Conservation (phyloP, 768 basidiomycete species). For the Lactarius akahatsu region DNA sequence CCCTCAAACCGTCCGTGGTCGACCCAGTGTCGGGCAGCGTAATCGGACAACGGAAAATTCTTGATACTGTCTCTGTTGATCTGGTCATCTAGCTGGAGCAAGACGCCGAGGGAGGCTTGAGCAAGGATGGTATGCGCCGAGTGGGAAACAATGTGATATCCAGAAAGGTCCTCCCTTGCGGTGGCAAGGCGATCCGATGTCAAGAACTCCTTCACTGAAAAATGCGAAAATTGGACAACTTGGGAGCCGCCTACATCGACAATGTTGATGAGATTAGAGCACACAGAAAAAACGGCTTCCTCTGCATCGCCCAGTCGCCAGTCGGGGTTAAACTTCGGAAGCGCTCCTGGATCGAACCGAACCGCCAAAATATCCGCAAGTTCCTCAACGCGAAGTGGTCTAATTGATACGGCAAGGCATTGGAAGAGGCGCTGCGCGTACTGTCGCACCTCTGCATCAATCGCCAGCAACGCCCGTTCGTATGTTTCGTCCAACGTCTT, state of each 20-base stretch:
- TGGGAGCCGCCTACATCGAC: neutral
- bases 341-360: neutral
- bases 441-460: neutral
- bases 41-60: neutral
- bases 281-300: neutral
- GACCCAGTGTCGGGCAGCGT: conserved; percentile 12
- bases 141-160: neutral
- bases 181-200: neutral
- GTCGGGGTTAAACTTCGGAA: neutral
- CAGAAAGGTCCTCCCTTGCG: neutral
- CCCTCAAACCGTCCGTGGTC: neutral
- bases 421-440: conserved; percentile 13
- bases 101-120: neutral
- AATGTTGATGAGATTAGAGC: conserved; percentile 7
- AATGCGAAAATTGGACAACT: conserved; percentile 18
- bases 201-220: conserved; percentile 18
- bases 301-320: conserved; percentile 12
- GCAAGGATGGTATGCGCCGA: conserved; percentile 7
- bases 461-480: neutral
- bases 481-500: conserved; percentile 11
- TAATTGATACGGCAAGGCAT: neutral
- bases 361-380: conserved; percentile 13
- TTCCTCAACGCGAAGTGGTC: conserved; percentile 7
- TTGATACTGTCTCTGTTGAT: neutral
- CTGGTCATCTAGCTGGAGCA: neutral